phyloP scores from a whole-genome alignment of 2,329 filamentous ascomycete species.

The Davidsoniella virescens region DNA sequence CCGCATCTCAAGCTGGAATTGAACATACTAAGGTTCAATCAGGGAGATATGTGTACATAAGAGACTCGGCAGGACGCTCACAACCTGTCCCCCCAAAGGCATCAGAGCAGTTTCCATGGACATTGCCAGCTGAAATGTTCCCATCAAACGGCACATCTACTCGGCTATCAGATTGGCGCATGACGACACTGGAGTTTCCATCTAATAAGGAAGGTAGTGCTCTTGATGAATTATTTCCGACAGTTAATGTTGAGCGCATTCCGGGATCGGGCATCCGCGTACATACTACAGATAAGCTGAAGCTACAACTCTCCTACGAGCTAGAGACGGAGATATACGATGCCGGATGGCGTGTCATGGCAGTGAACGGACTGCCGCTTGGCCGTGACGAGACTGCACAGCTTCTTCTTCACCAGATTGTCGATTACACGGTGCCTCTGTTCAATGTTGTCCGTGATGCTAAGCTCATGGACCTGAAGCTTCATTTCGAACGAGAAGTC shows the following conservation, averaged over 20 bases:
- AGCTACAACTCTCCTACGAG: conserved; percentile 52
- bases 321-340: conserved; percentile 19
- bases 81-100: conserved; percentile 32
- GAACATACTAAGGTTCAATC: conserved; percentile 58
- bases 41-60: conserved; percentile 22
- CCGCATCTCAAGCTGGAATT: conserved; percentile 67
- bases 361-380: conserved; percentile 64
- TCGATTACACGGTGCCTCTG: conserved; percentile 64
- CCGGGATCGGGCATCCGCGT: conserved; percentile 13
- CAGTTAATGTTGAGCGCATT: conserved; percentile 15
- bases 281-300: conserved; percentile 36
- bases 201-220: conserved; percentile 25
- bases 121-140: conserved; percentile 58
- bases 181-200: conserved; percentile 51
- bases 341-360: conserved; percentile 51
- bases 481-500: conserved; percentile 25
- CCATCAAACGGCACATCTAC: conserved; percentile 64
- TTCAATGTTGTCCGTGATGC: conserved; percentile 65
- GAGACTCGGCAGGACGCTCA: conserved; percentile 32
- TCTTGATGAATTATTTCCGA: conserved; percentile 30
- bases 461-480: conserved; percentile 55
- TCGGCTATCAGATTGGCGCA: conserved; percentile 51
- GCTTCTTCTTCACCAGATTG: conserved; percentile 58
- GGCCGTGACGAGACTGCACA: conserved; percentile 80
- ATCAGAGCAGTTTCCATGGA: conserved; percentile 59